Base-by-base conservation (phyloP, 1,139 yeast genomes). In the Scheffersomyces segobiensis region DNA sequence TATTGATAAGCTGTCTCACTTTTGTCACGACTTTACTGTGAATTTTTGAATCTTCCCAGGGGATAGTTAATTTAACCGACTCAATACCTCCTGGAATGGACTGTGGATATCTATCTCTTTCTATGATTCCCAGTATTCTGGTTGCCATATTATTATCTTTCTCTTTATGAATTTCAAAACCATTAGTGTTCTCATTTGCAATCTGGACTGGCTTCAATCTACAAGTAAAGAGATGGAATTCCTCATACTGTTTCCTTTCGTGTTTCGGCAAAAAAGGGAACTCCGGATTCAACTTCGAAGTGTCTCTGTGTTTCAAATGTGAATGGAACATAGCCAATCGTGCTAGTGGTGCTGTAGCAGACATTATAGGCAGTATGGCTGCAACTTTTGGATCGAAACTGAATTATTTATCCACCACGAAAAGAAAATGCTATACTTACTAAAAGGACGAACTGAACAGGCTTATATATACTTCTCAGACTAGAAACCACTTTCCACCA, bases 251-350 rank as follows among this genome's bases (percentile, higher is more conserved):
- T 14, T 54, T 56, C 42, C 71, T 58, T 51, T 67, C 71, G 32
- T 56, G 56, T 39, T 32, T 49, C 2, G 63, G 56, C 17, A 70
- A 58, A 56, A 57, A 54, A 7, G 73, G 74, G 52, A 69, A 71
- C 52, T 67, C 68, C 3, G 66, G 65, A 10, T 49, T 49, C 18
- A 57, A 50, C 22, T 59, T 58, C 10, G 53, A 20, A 12, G 39
- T 51, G 8, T 50, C 42, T 19, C 53, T 58, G 19, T 54, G 51
- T 49, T 59, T 56, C 26, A 71, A 51, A 57, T 71, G 74, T 17
- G 67, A 58, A 32, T 62, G 62, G 7, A 71, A 50, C 70, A 71
- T 65, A 18, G 61, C 58, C 46, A 71, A 62, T 55, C 75, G 59
- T 20, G 58, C 50, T 21, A 54, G 42, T 10, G 57, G 47, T 4